phyloP scores from a whole-genome alignment of 768 basidiomycete genomes.

The Mycena galopus region DNA sequence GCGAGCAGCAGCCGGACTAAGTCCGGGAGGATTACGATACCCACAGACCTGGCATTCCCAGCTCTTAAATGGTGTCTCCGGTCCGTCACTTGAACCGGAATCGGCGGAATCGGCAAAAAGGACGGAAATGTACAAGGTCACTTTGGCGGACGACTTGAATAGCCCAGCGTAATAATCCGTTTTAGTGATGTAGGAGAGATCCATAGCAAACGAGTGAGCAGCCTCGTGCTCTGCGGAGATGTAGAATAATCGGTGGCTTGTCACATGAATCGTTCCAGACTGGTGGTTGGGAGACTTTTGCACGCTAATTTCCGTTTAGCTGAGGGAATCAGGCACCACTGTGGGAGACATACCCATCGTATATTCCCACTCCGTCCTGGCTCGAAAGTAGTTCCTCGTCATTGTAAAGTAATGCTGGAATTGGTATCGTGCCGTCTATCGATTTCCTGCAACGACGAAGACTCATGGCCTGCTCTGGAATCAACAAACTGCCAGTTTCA shows the following conservation, averaged over 20 bases:
- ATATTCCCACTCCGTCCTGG: slow-evolving; percentile 89
- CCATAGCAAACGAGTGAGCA: slow-evolving; percentile 75
- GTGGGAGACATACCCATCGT: slow-evolving; percentile 80
- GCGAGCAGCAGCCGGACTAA: slow-evolving; percentile 75
- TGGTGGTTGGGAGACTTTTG: slow-evolving; percentile 88
- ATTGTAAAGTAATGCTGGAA: slow-evolving; percentile 80
- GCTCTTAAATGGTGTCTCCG: slow-evolving; percentile 57
- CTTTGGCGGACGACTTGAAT: slow-evolving; percentile 90
- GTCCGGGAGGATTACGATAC: slow-evolving; percentile 82
- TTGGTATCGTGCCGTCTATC: slow-evolving; percentile 84
- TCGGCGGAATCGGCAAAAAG: slow-evolving; percentile 39
- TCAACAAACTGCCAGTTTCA: not conserved
- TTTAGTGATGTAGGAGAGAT: slow-evolving; percentile 72
- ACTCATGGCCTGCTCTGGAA: slow-evolving; percentile 54
- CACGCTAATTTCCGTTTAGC: slow-evolving; percentile 53
- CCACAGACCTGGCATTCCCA: slow-evolving; percentile 95
- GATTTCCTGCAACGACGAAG: slow-evolving; percentile 66
- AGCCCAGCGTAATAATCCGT: slow-evolving; percentile 94
- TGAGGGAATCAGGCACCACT: slow-evolving; percentile 7
- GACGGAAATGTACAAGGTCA: slow-evolving; percentile 78
- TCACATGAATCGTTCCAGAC: slow-evolving; percentile 76
- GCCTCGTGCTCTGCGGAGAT: slow-evolving; percentile 65
- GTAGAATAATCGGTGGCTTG: slow-evolving; percentile 90
- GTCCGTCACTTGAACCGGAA: slow-evolving; percentile 39
- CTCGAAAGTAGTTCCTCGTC: slow-evolving; percentile 83